Evolutionary conservation across 352 stramenopile genomes (phyloP).

Genomic region (Elongisporangium prolatum): DNA sequence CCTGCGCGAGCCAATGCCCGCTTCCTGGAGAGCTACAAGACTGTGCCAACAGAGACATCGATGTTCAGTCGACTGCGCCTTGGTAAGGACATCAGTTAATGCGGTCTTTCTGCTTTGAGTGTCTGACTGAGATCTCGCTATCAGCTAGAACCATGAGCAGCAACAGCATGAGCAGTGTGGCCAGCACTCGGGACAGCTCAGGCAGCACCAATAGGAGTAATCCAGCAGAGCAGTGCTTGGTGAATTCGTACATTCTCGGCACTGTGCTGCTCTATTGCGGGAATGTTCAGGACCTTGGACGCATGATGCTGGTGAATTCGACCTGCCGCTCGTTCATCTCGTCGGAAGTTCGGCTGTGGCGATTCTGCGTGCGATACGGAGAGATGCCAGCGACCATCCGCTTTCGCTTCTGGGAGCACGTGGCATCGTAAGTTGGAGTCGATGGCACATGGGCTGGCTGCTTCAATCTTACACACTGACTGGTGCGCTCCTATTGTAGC

Average conservation of each 20-base stretch:
- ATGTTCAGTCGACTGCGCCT: slow-evolving; percentile 30
- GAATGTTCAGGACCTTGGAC: slow-evolving; percentile 39
- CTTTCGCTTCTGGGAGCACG: slow-evolving; percentile 77
- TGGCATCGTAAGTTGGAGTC: slow-evolving; percentile 20
- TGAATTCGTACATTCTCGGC: slow-evolving; percentile 63
- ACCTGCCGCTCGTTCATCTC: slow-evolving; percentile 54
- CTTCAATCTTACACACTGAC: background rate
- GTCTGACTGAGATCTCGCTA: background rate
- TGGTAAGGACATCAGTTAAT: slow-evolving; percentile 27
- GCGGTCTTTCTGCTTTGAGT: background rate
- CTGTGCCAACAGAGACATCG: slow-evolving; percentile 19
- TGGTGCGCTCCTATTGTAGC: slow-evolving; percentile 6
- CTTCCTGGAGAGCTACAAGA: slow-evolving; percentile 63
- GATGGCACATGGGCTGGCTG: background rate
- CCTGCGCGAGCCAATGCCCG: slow-evolving; percentile 28
- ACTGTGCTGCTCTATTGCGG: slow-evolving; percentile 70
- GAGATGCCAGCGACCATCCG: slow-evolving; percentile 45
- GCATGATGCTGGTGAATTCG: slow-evolving; percentile 50
- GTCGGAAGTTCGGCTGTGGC: slow-evolving; percentile 59
- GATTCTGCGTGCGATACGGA: slow-evolving; percentile 83
- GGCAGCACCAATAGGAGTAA: slow-evolving; percentile 14
- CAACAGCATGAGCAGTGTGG: slow-evolving; percentile 11
- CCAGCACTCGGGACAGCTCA: slow-evolving; percentile 7
- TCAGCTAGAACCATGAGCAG: slow-evolving; percentile 14
- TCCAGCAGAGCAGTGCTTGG: slow-evolving; percentile 39